Evolutionary conservation across 768 basidiomycete species (phyloP).

Genomic region (Tylopilus balloui): DNA sequence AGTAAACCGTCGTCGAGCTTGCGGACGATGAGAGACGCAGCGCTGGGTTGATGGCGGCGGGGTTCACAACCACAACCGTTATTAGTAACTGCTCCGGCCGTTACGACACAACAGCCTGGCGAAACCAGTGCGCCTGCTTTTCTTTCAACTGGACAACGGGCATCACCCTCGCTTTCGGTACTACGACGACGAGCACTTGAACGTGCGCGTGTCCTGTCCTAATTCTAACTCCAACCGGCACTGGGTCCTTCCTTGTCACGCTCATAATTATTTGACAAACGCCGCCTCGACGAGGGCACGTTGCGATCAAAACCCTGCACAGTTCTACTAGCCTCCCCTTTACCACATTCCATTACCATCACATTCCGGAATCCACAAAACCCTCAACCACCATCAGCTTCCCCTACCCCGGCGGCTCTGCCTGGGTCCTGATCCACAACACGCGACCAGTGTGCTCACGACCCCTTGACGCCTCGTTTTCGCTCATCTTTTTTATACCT

Average conservation of each 20-base stretch:
- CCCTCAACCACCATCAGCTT: conserved; percentile 36
- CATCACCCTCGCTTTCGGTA: conserved; percentile 9
- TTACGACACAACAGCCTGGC: conserved; percentile 30
- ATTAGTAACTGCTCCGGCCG: conserved; percentile 25
- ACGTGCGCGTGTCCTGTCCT: conserved; percentile 21
- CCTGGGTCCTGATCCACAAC: conserved; percentile 32
- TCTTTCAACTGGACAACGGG: conserved; percentile 16
- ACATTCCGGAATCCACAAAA: conserved; percentile 31
- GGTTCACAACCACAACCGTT: conserved; percentile 12
- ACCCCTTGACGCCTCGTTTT: conserved; percentile 47
- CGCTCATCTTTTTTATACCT: conserved; percentile 49
- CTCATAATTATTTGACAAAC: conserved; percentile 43
- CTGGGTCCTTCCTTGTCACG: conserved; percentile 19
- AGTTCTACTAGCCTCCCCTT: conserved; percentile 49
- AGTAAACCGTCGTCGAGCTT: conserved; percentile 8
- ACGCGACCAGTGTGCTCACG: conserved; percentile 49
- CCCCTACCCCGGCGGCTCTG: conserved; percentile 25
- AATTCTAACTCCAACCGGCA: conserved; percentile 18
- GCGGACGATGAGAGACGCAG: conserved; percentile 11
- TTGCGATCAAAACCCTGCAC: conserved; percentile 71
- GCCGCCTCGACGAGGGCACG: conserved; percentile 62
- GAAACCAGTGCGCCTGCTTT: conserved; percentile 32
- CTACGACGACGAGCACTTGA: conserved; percentile 13
- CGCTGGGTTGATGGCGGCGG: conserved; percentile 25
- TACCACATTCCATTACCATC: conserved; percentile 49